Evolutionary conservation across 148 eudicot species (phyloP).

Genomic region (Chenopodium suecicum): DNA sequence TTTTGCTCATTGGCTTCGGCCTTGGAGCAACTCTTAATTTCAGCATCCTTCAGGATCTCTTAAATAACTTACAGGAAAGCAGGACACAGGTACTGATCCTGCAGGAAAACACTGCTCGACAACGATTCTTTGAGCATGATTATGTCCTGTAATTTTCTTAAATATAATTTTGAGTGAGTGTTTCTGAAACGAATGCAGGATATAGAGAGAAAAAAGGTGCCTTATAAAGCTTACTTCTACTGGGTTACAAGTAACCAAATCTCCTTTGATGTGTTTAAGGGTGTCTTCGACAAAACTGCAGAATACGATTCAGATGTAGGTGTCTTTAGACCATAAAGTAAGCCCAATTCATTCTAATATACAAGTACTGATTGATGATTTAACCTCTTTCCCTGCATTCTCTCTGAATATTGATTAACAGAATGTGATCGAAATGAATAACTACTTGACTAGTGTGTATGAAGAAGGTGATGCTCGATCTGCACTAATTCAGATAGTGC

Average conservation of each 20-base stretch:
- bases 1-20: constrained; percentile 83
- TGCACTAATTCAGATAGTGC: constrained; percentile 90
- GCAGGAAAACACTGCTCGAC: neutral
- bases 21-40: constrained; percentile 96
- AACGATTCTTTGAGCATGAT: neutral
- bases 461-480: constrained; percentile 99
- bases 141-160: neutral
- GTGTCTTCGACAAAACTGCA: constrained; percentile 85
- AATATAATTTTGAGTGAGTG: neutral
- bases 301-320: constrained; percentile 67
- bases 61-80: constrained; percentile 45
- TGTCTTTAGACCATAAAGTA: neutral
- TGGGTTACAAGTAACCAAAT: constrained; percentile 94
- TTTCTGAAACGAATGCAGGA: constrained; percentile 32
- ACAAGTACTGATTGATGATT: neutral
- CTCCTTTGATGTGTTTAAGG: constrained; percentile 92
- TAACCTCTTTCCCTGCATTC: neutral
- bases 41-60: constrained; percentile 86
- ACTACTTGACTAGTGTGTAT: constrained; percentile 89
- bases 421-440: constrained; percentile 95
- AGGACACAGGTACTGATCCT: constrained; percentile 16
- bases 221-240: constrained; percentile 79
- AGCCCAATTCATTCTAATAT: neutral
- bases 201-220: constrained; percentile 42
- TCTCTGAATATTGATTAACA: constrained; percentile 25